Evolutionary conservation across 441 rosid species (phyloP), one percentile per base, ranked within the genome.

Genomic region (Croton laevigatus): DNA sequence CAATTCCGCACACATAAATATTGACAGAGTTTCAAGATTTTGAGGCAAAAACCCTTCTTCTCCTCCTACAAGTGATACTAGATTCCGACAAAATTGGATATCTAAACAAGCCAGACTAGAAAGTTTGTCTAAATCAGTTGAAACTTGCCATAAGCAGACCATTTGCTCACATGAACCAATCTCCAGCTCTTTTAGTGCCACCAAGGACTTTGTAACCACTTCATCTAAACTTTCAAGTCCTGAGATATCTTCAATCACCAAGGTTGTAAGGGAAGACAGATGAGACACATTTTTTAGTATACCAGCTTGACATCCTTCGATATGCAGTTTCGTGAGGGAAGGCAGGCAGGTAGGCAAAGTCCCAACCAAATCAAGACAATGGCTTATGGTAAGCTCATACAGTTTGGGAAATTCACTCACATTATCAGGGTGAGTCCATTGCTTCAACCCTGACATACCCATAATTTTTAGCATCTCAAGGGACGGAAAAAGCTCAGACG

Each of bases 311-410:
- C 58, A 53, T 32, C 3, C 36, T 19, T 23, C 23, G 38, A 66
- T 53, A 1, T 53, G 2, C 6, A 52, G 61, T 52, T 5, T 23
- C 37, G 52, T 19, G 3, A 66, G 34, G 19, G 70, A 52, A 66
- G 60, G 60, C n/a, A 66, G 32, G 49, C 22, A 37, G 70, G n/a
- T 66, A 3, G 61, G 70, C 60, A 53, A 12, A 13, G n/a, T 37
- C 7, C 27, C 72, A 8, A 59, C 32, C 51, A 73, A 68, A 37
- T 54, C 53, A 16, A 72, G 76, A 55, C 76, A 73, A 17, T 73
- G 12, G 1, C 44, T 13, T 42, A 68, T 52, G 2, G 34, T 23
- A 1, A 73, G 22, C 3, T 53, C 22, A 13, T 13, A 19, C 59
- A 68, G 62, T 16, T 66, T 59, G 19, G 55, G 68, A 48, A 45